These are phyloP conservation scores for Allomyces arbusculus DNA, from an alignment of 192 early-diverging fungal species.

Conservation along the genomic window DNA sequence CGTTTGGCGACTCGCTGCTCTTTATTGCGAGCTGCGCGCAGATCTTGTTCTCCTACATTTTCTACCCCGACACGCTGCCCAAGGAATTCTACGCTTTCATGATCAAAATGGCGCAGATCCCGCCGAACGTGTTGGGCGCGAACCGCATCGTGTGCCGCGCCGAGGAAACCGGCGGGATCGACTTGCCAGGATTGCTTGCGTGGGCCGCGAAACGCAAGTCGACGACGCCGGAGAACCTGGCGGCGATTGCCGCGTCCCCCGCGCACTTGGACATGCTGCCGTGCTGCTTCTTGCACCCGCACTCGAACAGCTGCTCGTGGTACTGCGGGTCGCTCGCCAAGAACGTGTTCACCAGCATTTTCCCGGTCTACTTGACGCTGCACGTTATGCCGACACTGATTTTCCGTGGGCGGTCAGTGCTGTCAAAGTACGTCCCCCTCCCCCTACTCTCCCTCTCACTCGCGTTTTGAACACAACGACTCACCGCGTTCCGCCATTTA, in stretches of 20 bases:
- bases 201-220: not conserved
- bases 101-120: not conserved
- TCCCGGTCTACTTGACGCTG: slow-evolving; percentile 1
- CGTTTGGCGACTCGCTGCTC: slow-evolving; percentile 21
- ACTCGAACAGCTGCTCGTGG: not conserved
- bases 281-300: not conserved
- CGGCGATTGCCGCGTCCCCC: not conserved
- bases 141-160: not conserved
- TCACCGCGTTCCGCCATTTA: not conserved
- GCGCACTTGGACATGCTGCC: not conserved
- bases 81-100: not conserved
- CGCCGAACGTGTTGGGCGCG: not conserved
- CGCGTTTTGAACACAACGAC: not conserved
- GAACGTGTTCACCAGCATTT: not conserved
- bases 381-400: not conserved
- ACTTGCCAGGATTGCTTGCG: not conserved
- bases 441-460: not conserved
- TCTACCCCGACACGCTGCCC: not conserved
- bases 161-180: not conserved
- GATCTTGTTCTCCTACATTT: not conserved
- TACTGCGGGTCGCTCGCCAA: not conserved
- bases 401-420: not conserved
- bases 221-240: not conserved
- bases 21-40: slow-evolving; percentile 7
- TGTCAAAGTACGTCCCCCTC: not conserved